phyloP scores from a whole-genome alignment of 2,329 filamentous ascomycete species.

The Whalleya microplaca region DNA sequence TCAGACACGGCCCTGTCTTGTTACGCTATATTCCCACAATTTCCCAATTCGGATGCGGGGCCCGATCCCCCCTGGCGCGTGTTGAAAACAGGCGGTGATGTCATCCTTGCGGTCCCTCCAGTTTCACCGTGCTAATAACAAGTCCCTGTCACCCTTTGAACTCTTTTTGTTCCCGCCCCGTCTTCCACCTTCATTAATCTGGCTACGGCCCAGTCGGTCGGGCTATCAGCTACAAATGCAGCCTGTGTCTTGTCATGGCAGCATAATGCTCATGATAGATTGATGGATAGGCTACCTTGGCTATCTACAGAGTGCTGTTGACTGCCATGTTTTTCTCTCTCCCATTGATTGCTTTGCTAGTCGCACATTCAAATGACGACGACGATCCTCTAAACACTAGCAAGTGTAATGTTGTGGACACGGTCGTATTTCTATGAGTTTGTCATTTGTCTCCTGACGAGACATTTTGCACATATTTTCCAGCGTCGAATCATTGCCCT shows the following conservation, averaged over 20 bases:
- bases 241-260: no score
- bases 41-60: constrained; percentile 21
- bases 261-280: no score
- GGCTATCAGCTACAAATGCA: not conserved
- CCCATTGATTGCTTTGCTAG: not conserved
- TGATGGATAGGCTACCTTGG: no score
- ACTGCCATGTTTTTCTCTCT: not conserved
- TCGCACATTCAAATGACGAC: not conserved
- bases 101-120: constrained; percentile 18
- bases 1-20: not conserved
- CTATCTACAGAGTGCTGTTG: not conserved
- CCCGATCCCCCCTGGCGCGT: constrained; percentile 16
- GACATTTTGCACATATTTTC: constrained; percentile 11
- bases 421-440: constrained; percentile 2
- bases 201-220: not conserved
- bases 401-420: not conserved
- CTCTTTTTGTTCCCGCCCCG: not conserved
- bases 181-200: not conserved
- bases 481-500: constrained; percentile 22
- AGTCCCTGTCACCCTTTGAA: not conserved
- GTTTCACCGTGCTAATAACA: constrained; percentile 6
- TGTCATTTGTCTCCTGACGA: constrained; percentile 1
- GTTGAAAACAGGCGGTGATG: constrained; percentile 12
- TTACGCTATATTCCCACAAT: constrained; percentile 4
- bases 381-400: not conserved